phyloP scores from a whole-genome alignment of 495 filamentous ascomycete genomes.

The Immersiella caudata region DNA sequence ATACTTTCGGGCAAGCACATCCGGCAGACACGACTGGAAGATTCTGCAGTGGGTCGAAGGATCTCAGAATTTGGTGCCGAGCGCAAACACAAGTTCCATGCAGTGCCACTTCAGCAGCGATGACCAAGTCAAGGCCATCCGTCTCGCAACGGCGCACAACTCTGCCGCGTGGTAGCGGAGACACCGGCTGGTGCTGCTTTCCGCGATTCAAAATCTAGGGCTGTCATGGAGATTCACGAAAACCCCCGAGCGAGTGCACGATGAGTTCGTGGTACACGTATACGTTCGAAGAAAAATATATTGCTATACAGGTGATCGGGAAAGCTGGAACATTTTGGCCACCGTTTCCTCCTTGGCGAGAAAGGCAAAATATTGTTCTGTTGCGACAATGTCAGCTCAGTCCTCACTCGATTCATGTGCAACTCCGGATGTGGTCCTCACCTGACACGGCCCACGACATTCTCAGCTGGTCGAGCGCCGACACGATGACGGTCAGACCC shows the following conservation, averaged over 20 bases:
- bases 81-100: not conserved
- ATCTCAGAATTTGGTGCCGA: not conserved
- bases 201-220: not conserved
- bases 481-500: conserved; percentile 1
- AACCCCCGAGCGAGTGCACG: not conserved
- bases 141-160: not conserved
- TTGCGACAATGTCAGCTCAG: not conserved
- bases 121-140: not conserved
- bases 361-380: not conserved
- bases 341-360: conserved; percentile 11
- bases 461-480: conserved; percentile 1
- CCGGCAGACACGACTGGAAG: not conserved
- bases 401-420: not conserved
- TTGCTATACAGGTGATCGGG: not conserved
- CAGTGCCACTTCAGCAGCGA: not conserved
- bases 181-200: not conserved
- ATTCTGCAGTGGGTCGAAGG: not conserved
- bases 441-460: conserved; percentile 3
- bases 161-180: not conserved
- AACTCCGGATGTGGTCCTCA: not conserved
- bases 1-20: not conserved
- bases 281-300: not conserved
- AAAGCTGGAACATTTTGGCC: conserved; percentile 6
- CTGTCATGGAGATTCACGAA: not conserved
- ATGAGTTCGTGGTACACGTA: not conserved